Conservation (phyloP, 371 early-diverging fungal species). For the Basidiobolus meristosporus region DNA sequence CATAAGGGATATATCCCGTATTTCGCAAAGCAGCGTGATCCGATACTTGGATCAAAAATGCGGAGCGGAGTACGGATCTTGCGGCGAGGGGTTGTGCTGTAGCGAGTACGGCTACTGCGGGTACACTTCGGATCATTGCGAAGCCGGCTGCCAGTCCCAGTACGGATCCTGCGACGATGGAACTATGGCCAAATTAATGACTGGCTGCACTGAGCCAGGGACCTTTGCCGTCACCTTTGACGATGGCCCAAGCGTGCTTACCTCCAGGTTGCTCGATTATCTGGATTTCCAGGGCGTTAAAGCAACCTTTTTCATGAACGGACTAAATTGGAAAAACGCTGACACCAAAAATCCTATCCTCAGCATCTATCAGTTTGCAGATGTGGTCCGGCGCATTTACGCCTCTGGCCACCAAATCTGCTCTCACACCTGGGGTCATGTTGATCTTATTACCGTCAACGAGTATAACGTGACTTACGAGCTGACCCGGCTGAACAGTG, state of each 20-base stretch:
- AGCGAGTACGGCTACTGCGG: too few relatives aligned
- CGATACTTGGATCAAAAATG: too few relatives aligned
- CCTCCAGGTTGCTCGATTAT: constrained; percentile 18
- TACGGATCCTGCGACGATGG: too few relatives aligned
- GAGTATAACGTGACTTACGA: constrained; percentile 11
- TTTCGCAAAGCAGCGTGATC: too few relatives aligned
- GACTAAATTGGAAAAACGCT: constrained; percentile 11
- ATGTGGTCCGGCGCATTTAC: constrained; percentile 10
- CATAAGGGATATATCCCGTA: too few relatives aligned
- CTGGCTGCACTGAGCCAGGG: constrained; percentile 3
- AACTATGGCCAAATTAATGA: not conserved
- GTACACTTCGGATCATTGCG: too few relatives aligned
- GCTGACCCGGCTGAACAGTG: constrained; percentile 8
- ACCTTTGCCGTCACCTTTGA: constrained; percentile 33
- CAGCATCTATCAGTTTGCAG: not conserved
- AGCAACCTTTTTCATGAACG: constrained; percentile 53
- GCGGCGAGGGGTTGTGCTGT: too few relatives aligned
- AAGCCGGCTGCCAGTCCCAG: too few relatives aligned
- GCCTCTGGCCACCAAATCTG: constrained; percentile 23
- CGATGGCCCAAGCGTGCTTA: constrained; percentile 31
- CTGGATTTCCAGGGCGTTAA: constrained; percentile 17
- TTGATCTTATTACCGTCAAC: constrained; percentile 13
- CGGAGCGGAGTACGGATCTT: too few relatives aligned
- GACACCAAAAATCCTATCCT: constrained; percentile 7
- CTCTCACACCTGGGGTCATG: constrained; percentile 28